A percentile compares a stretch with the other conserved stretches of the same genome.
Evolutionary conservation across 768 basidiomycete species (phyloP).

Genomic region (Mycena olivaceomarginata): DNA sequence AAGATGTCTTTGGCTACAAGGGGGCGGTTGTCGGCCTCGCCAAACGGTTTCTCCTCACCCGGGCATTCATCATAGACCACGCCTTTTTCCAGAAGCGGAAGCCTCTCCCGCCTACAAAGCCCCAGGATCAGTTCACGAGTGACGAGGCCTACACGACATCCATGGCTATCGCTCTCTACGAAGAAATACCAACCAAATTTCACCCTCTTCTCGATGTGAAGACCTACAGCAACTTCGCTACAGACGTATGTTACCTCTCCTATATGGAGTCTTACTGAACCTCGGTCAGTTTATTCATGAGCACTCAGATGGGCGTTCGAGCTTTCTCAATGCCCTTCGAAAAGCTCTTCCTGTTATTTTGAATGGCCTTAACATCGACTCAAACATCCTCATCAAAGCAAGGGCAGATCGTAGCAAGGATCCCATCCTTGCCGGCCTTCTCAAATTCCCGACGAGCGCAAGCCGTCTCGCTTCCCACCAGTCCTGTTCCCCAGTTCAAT

Average conservation of each 20-base stretch:
- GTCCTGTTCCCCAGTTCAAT: neutral
- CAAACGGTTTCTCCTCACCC: neutral
- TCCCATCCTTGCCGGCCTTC: neutral
- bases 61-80: neutral
- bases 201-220: neutral
- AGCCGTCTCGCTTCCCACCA: neutral
- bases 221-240: neutral
- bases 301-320: neutral
- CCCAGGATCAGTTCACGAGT: neutral
- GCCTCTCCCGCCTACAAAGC: neutral
- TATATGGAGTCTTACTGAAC: neutral
- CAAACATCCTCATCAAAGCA: neutral
- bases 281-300: neutral
- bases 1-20: neutral
- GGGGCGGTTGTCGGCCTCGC: neutral
- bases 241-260: neutral
- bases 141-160: neutral
- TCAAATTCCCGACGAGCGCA: conserved; percentile 6
- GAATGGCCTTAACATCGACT: neutral
- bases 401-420: conserved; percentile 4
- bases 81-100: neutral
- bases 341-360: neutral
- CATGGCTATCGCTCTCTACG: neutral
- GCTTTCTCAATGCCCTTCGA: neutral
- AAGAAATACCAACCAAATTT: neutral